Evolutionary conservation across 352 stramenopile genomes (phyloP).

Genomic region (Peronospora destructor): DNA sequence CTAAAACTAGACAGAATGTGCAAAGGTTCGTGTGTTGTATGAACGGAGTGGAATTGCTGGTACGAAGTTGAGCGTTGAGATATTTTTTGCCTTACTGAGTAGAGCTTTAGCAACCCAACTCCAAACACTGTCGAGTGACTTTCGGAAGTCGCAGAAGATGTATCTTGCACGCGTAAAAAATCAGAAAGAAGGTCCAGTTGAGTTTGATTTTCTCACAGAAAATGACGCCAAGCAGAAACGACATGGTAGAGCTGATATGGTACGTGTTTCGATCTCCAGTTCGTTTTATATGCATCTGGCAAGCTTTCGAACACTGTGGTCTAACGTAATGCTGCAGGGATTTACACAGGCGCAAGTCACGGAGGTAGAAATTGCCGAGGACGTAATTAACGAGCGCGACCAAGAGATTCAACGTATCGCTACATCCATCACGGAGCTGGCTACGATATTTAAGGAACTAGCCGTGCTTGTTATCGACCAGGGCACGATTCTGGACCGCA

Average conservation of each 20-base stretch:
- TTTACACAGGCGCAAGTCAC: slow-evolving; percentile 94
- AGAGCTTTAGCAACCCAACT: slow-evolving; percentile 93
- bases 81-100: slow-evolving; percentile 4
- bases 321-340: slow-evolving; percentile 34
- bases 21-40: slow-evolving; percentile 38
- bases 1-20: slow-evolving; percentile 82
- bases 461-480: slow-evolving; percentile 99
- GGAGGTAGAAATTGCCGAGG: slow-evolving; percentile 94
- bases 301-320: background rate
- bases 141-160: slow-evolving; percentile 97
- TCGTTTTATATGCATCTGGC: background rate
- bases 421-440: slow-evolving; percentile 98
- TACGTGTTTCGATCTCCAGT: slow-evolving; percentile 3
- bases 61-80: slow-evolving; percentile 2
- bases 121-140: slow-evolving; percentile 93
- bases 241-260: slow-evolving; percentile 28
- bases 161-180: slow-evolving; percentile 94
- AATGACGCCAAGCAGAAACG: slow-evolving; percentile 56
- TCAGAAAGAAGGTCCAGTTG: slow-evolving; percentile 92
- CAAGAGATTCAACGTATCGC: slow-evolving; percentile 96
- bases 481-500: slow-evolving; percentile 99
- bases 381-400: slow-evolving; percentile 93
- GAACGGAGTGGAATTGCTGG: background rate
- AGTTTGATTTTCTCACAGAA: slow-evolving; percentile 87
- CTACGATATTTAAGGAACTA: slow-evolving; percentile 99